Conservation (phyloP, 2,329 filamentous ascomycete species). For the Colletotrichum cuscutae region DNA sequence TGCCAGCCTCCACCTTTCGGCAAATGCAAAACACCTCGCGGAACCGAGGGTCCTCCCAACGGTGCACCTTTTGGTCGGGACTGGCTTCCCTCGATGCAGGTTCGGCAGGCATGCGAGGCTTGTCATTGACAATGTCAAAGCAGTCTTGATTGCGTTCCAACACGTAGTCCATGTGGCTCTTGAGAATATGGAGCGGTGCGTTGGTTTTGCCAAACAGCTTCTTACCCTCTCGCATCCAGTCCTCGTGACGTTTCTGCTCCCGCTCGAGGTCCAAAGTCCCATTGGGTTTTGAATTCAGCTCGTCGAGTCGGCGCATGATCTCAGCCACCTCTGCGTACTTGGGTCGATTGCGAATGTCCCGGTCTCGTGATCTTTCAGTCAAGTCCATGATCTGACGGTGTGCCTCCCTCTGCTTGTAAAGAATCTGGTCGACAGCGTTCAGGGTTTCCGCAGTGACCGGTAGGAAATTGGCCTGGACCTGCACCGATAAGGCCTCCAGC, state of each 20-base stretch:
- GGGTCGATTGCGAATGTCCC: constrained; percentile 82
- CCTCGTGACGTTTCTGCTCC: constrained; percentile 93
- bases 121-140: constrained; percentile 87
- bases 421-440: constrained; percentile 85
- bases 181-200: constrained; percentile 93
- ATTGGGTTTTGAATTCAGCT: constrained; percentile 90
- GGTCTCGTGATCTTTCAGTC: constrained; percentile 79
- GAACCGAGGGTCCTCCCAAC: constrained; percentile 70
- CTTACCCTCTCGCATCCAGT: constrained; percentile 99
- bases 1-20: constrained; percentile 89
- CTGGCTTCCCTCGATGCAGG: constrained; percentile 86
- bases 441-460: constrained; percentile 87
- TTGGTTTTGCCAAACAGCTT: constrained; percentile 99
- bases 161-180: constrained; percentile 93
- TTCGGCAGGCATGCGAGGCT: constrained; percentile 89
- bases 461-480: constrained; percentile 75
- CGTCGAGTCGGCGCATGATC: constrained; percentile 86
- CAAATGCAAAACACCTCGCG: constrained; percentile 97
- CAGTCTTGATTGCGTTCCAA: constrained; percentile 89
- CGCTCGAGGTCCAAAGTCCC: constrained; percentile 94
- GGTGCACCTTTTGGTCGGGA: constrained; percentile 61
- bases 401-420: constrained; percentile 95
- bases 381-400: constrained; percentile 88
- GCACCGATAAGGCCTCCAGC: constrained; percentile 87
- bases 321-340: constrained; percentile 91